phyloP scores from a whole-genome alignment of 306 rosid species.

The Trifolium repens region DNA sequence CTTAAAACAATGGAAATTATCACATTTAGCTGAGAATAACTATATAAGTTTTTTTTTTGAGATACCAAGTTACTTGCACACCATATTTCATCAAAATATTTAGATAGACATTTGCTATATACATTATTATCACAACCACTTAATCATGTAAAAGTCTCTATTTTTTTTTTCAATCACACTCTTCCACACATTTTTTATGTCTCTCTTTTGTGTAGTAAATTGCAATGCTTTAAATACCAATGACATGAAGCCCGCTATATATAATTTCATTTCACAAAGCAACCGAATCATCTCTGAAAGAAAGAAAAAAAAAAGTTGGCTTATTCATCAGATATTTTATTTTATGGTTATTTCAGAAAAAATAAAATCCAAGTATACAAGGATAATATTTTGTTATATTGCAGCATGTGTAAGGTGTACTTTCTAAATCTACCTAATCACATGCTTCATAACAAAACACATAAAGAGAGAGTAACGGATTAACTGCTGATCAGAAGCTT shows the following conservation, averaged over 20 bases:
- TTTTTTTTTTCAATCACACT: not conserved
- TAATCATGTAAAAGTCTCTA: no score
- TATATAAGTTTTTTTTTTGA: no score
- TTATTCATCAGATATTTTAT: conserved; percentile 50
- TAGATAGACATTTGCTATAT: no score
- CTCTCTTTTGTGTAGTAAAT: conserved; percentile 16
- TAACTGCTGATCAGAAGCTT: conserved; percentile 38
- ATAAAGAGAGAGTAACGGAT: conserved; percentile 5
- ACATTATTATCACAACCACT: no score
- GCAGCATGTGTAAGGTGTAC: conserved; percentile 37
- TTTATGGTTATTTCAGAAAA: conserved; percentile 35
- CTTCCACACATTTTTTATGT: not conserved
- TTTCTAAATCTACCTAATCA: conserved; percentile 51
- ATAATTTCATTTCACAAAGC: conserved; percentile 44
- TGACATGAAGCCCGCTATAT: conserved; percentile 59
- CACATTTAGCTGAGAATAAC: no score
- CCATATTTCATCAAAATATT: no score
- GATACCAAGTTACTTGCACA: no score
- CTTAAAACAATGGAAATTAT: no score
- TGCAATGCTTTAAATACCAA: conserved; percentile 38
- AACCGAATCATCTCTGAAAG: conserved; percentile 48
- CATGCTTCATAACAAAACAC: conserved; percentile 36
- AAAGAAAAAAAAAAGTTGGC: conserved; percentile 36
- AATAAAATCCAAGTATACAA: conserved; percentile 3
- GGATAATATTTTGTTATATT: conserved; percentile 23